Percentiles rank a stretch among this genome's conserved stretches.
Evolutionary conservation across 148 eudicot species (phyloP).

Genomic region (Fagopyrum esculentum): DNA sequence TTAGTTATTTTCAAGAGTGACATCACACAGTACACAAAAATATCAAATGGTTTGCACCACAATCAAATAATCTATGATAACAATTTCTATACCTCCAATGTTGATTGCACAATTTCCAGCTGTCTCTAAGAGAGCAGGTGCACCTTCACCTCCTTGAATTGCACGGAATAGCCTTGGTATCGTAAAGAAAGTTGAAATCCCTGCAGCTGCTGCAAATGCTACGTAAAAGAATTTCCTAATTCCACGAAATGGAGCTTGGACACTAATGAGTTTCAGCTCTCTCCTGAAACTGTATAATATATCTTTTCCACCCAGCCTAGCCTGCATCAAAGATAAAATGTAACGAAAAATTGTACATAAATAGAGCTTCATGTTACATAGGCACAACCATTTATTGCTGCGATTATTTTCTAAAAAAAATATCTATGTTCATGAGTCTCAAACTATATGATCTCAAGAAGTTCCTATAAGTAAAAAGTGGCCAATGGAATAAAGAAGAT

Average conservation of each 20-base stretch:
- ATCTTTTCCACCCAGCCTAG: constrained; percentile 94
- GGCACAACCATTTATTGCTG: not conserved
- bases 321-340: constrained; percentile 31
- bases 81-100: constrained; percentile 53
- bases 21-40: not conserved
- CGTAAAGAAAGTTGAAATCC: constrained; percentile 74
- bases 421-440: not conserved
- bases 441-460: not conserved
- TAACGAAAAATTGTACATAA: not conserved
- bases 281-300: constrained; percentile 84
- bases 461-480: not conserved
- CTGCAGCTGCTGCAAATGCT: constrained; percentile 98
- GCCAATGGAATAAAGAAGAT: constrained; percentile 3
- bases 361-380: not conserved
- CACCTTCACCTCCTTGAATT: constrained; percentile 70
- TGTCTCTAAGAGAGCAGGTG: constrained; percentile 70
- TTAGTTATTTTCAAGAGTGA: constrained; percentile 32
- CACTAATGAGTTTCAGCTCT: constrained; percentile 98
- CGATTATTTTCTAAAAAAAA: not conserved
- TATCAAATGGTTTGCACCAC: not conserved
- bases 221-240: constrained; percentile 70
- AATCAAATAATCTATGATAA: not conserved
- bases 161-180: constrained; percentile 71
- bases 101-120: constrained; percentile 76
- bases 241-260: constrained; percentile 99